phyloP scores from a whole-genome alignment of 768 basidiomycete genomes.

The Gymnopilus junonius region DNA sequence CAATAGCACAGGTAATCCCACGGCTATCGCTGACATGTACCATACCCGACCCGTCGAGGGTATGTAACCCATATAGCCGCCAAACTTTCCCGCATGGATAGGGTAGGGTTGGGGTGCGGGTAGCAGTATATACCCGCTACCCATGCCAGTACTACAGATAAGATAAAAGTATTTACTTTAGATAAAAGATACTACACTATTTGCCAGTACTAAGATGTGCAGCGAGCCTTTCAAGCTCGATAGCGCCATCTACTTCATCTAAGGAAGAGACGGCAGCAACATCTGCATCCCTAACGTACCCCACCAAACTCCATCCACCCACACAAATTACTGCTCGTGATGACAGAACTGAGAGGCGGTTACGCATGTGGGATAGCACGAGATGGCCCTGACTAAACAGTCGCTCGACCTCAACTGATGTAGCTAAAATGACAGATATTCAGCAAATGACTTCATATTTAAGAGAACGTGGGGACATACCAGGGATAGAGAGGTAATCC shows the following conservation, averaged over 20 bases:
- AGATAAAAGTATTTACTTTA: neutral
- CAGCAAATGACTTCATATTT: neutral
- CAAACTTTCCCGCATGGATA: neutral
- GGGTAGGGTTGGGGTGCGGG: neutral
- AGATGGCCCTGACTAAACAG: neutral
- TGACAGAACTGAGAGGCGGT: neutral
- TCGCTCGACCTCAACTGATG: neutral
- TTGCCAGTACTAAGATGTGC: neutral
- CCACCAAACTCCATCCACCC: neutral
- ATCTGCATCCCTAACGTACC: neutral
- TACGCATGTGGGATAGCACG: neutral
- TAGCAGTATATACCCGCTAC: neutral
- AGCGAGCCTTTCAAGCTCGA: neutral
- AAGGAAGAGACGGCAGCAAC: neutral
- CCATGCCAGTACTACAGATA: neutral
- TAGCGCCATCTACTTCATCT: neutral
- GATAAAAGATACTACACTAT: neutral
- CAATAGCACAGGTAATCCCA: neutral
- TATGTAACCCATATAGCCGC: neutral
- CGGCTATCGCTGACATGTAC: neutral
- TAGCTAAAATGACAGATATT: neutral
- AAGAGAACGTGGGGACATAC: slow-evolving; percentile 8
- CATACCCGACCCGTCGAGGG: neutral
- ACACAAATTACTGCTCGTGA: neutral
- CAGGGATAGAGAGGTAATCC: slow-evolving; percentile 23